These are phyloP conservation scores for Curvularia lunata DNA, from an alignment of 2,329 filamentous ascomycete species.

Conservation along the genomic window DNA sequence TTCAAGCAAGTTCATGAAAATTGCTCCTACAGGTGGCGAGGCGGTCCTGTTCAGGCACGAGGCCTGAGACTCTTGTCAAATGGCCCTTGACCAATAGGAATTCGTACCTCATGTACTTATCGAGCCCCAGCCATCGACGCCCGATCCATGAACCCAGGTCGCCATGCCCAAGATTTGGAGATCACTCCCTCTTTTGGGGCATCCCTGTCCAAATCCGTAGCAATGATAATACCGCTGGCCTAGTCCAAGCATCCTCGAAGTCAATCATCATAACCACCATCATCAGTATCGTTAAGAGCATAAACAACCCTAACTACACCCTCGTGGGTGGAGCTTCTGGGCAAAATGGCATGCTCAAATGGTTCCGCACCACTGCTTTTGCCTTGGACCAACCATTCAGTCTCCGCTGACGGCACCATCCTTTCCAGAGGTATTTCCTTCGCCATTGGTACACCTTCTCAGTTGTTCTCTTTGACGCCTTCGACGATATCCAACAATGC, in stretches of 20 bases:
- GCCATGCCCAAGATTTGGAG: constrained; percentile 13
- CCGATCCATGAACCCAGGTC: constrained; percentile 17
- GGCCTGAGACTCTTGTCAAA: constrained; percentile 7
- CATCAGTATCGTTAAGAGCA: not conserved
- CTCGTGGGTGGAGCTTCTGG: constrained; percentile 1
- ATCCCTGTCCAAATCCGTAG: constrained; percentile 13
- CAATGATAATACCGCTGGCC: constrained; percentile 4
- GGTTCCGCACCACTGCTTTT: constrained; percentile 25
- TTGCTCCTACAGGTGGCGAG: not conserved
- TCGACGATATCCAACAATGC: constrained; percentile 24
- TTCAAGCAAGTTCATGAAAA: not conserved
- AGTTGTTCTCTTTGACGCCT: constrained; percentile 25
- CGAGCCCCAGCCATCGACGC: constrained; percentile 9
- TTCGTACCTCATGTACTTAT: constrained; percentile 4
- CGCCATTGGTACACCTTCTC: constrained; percentile 24
- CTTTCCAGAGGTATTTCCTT: constrained; percentile 26
- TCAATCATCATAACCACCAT: not conserved
- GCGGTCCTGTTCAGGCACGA: not conserved
- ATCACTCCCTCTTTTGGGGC: constrained; percentile 11
- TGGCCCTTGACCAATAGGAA: constrained; percentile 3
- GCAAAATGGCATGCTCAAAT: constrained; percentile 25
- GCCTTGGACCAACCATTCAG: constrained; percentile 27
- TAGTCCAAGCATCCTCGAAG: not conserved
- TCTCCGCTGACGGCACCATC: constrained; percentile 20
- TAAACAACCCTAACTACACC: constrained; percentile 3